These are phyloP conservation scores for Millerozyma miso DNA, from an alignment of 805 yeast species.

Conservation along the genomic window DNA sequence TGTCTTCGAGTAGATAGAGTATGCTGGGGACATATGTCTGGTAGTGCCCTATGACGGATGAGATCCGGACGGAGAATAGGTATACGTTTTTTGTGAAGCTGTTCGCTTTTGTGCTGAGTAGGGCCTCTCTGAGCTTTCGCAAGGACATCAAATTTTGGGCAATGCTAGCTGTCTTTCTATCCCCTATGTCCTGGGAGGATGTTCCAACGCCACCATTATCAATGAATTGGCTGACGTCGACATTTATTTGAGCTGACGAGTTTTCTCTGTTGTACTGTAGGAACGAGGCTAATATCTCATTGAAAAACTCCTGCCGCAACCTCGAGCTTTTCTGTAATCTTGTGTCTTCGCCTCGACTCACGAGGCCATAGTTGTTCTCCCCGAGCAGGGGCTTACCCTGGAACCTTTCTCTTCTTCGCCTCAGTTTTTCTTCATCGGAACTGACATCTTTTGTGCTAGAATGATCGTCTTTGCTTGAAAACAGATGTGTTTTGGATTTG, in stretches of 20 bases:
- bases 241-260: constrained; percentile 10
- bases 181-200: constrained; percentile 1
- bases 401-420: constrained; percentile 4
- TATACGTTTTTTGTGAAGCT: constrained; percentile 44
- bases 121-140: constrained; percentile 54
- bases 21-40: constrained; percentile 54
- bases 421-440: constrained; percentile 2
- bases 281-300: constrained; percentile 28
- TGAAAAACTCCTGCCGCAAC: constrained; percentile 40
- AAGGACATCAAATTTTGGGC: constrained; percentile 27
- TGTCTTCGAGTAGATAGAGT: constrained; percentile 33
- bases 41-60: constrained; percentile 44
- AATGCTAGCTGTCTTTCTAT: constrained; percentile 9
- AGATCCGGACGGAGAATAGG: constrained; percentile 43
- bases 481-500: neutral
- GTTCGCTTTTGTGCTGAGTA: constrained; percentile 35
- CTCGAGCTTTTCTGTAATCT: constrained; percentile 41
- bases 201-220: constrained; percentile 5
- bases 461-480: neutral
- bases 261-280: constrained; percentile 25
- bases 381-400: neutral
- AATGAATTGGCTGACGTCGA: constrained; percentile 7
- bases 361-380: constrained; percentile 42
- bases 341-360: constrained; percentile 58
- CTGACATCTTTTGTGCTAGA: neutral